phyloP scores from a whole-genome alignment of 2,329 filamentous ascomycete species.

The Geosmithia flava region DNA sequence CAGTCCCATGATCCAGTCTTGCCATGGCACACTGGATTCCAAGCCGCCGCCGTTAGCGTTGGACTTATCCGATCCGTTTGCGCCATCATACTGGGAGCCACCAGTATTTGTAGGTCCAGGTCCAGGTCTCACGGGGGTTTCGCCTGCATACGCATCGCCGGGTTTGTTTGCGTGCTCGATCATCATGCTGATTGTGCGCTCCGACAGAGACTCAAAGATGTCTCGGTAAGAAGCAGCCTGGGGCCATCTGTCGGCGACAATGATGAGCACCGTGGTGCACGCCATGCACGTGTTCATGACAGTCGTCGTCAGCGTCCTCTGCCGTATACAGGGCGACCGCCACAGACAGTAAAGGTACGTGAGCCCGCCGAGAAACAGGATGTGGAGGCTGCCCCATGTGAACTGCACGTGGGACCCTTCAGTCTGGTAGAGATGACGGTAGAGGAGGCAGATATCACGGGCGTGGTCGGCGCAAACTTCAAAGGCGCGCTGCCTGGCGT shows the following conservation, averaged over 20 bases:
- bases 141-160: no score
- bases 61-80: no score
- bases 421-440: conserved; percentile 18
- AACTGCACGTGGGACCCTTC: conserved; percentile 1
- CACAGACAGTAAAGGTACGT: conserved; percentile 13
- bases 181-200: conserved; percentile 4
- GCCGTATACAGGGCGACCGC: neutral
- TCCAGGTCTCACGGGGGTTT: no score
- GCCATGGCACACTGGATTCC: no score
- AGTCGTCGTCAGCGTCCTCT: neutral
- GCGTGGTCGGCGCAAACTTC: no score
- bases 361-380: conserved; percentile 15
- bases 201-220: conserved; percentile 16
- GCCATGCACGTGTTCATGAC: conserved; percentile 6
- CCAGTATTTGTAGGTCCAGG: no score
- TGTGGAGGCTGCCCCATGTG: conserved; percentile 17
- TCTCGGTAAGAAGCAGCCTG: conserved; percentile 17
- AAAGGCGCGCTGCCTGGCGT: no score
- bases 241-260: conserved; percentile 21
- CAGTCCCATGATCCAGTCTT: no score
- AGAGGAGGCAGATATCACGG: conserved; percentile 15
- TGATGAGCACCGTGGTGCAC: conserved; percentile 19
- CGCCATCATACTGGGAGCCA: no score
- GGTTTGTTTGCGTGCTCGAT: no score
- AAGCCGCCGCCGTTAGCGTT: no score